Evolutionary conservation across 495 filamentous ascomycete species (phyloP), one percentile per base, ranked within the genome.

Genomic region (Cryomyces antarcticus): DNA sequence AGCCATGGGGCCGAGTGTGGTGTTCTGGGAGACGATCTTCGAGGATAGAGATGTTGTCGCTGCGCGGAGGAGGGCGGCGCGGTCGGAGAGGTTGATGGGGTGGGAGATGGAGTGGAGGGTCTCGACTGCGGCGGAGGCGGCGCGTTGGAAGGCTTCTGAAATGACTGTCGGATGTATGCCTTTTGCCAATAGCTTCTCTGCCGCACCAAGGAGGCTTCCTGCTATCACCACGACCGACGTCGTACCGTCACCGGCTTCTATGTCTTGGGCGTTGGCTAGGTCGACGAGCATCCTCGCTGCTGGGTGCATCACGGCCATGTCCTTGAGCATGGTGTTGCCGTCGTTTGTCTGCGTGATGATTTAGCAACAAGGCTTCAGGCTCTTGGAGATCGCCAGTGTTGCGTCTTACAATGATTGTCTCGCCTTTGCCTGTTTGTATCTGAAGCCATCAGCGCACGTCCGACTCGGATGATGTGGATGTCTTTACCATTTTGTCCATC

Each of bases 271-370:
- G 48, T 88, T 82, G 52, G 85, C 88, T 41, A 97, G 73, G 57
- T 97, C 86, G 50, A 97, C 89, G 42, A 97, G 76, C 89, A 97
- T 97, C 67, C 92, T 89, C 36, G 89, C 89, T 44, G 89, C 87
- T 33, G 89, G 89, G 60, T 97, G 89, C 84, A 96, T 82, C 41
- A 97, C 92, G 51, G 82, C 80, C 89, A 97, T 96, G 69, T 86
- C 82, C 62, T 79, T 89, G 56, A 97, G 65, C 84, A 96, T 96
- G 33, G 89, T 97, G 65, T 89, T 93, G 60, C 89, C 89, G 63
- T 97, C 89, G 66, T 97, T 97, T 51, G 88, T 95, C 66, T 72
- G 30, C 12, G 9, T 51, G 48, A 49, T 49, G 54, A 44, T 41
- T 43, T 29, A 57, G 17, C 17, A 24, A 57, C 56, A 46, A 57